A percentile compares a stretch with the other conserved stretches of the same genome.
Conservation (phyloP, 2,329 filamentous ascomycete genomes). For the Orbilia quercus region DNA sequence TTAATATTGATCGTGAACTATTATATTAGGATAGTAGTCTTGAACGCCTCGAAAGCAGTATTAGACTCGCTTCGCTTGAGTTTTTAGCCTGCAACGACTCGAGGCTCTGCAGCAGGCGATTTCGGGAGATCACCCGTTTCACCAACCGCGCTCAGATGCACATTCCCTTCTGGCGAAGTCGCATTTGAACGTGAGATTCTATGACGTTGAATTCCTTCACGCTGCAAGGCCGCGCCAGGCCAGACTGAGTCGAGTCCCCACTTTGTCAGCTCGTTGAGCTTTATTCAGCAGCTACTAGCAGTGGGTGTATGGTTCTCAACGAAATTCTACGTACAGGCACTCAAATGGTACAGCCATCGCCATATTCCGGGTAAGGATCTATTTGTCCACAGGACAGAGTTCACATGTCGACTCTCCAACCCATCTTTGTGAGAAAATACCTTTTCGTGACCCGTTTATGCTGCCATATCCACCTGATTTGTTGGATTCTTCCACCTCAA, state of each 20-base stretch:
- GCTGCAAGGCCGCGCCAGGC: slow-evolving; percentile 6
- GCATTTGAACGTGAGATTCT: neutral
- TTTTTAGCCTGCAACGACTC: neutral
- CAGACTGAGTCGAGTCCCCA: neutral
- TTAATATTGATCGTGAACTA: neutral
- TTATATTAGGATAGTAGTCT: no score
- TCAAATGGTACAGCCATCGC: slow-evolving; percentile 21
- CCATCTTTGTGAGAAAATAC: neutral
- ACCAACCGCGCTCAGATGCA: neutral
- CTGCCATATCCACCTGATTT: slow-evolving; percentile 45
- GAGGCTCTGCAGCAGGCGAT: neutral
- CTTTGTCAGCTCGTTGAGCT: neutral
- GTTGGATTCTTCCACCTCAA: slow-evolving; percentile 34
- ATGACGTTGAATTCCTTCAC: neutral
- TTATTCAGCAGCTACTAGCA: no score
- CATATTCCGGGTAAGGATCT: slow-evolving; percentile 26
- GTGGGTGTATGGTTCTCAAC: slow-evolving; percentile 9
- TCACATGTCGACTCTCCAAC: slow-evolving; percentile 26
- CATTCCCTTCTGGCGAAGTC: neutral
- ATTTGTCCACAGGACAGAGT: slow-evolving; percentile 27
- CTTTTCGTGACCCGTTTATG: slow-evolving; percentile 11
- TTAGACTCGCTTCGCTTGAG: neutral
- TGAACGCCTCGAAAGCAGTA: no score
- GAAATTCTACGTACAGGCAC: neutral
- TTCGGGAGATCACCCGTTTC: slow-evolving; percentile 21